Evolutionary conservation across 2,329 filamentous ascomycete genomes (phyloP).

Genomic region (Ophiostoma populinum): DNA sequence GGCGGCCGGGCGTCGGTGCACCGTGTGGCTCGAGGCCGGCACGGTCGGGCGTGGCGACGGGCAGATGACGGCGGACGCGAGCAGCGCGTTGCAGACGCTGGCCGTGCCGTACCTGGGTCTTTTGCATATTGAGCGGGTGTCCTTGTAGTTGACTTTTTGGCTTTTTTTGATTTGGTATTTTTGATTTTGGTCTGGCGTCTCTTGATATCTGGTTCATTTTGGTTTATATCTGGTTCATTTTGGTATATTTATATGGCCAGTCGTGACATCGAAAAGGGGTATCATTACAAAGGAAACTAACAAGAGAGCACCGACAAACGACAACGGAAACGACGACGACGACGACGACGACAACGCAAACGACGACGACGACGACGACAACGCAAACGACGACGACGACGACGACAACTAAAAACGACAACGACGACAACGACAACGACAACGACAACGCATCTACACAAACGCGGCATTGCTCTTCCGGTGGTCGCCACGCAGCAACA

Average conservation of each 20-base stretch:
- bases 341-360: too few species aligned
- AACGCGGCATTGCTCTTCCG: slow-evolving; percentile 15
- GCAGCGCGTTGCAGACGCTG: slow-evolving; percentile 4
- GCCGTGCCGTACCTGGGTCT: slow-evolving; percentile 12
- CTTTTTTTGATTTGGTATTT: too few species aligned
- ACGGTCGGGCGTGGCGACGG: slow-evolving; percentile 4
- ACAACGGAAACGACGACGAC: too few species aligned
- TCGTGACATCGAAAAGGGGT: too few species aligned
- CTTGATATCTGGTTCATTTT: neutral
- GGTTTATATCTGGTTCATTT: neutral
- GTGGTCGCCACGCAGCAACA: slow-evolving; percentile 19
- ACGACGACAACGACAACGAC: neutral
- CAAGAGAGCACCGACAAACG: too few species aligned
- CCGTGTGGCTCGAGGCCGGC: slow-evolving; percentile 1
- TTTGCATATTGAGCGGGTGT: slow-evolving; percentile 8
- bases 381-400: neutral
- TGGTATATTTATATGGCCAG: too few species aligned
- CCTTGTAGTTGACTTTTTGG: too few species aligned
- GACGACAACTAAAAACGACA: neutral
- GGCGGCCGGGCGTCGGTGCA: slow-evolving; percentile 5
- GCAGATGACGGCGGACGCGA: neutral
- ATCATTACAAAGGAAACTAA: too few species aligned
- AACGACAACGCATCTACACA: neutral
- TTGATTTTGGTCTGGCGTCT: too few species aligned
- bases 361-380: too few species aligned